Base-by-base conservation (phyloP, 1,284 basidiomycete genomes). In the Naganishia albida region DNA sequence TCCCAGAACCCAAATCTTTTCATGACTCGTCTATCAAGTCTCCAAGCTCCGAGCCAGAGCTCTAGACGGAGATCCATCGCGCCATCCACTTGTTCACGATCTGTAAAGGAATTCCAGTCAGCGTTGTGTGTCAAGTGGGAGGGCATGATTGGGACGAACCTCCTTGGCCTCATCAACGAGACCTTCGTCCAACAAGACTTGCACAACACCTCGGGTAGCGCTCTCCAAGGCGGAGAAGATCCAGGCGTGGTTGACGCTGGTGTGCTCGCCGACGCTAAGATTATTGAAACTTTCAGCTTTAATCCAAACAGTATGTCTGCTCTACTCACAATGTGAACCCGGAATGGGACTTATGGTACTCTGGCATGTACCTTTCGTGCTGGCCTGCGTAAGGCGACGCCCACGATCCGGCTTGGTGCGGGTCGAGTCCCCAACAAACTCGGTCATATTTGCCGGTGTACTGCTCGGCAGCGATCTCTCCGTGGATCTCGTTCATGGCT, bases 151-250 rank as follows among this genome's bases (percentile, higher is more conserved):
- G 6, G 3, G 25, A 57, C 68, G 69, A 30, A 72, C 67, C 63
- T 71, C 50, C 39, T 72, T 72, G 6, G 71, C 71, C 52, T 72
- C 71, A 43, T 72, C 70, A 16, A 72, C 71, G 15, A 72, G 63
- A 40, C 71, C 71, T 34, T 71, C 68, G 34, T 72, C 70, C 28
- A 72, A 64, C 7, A 72, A 60, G 34, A 71, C 46, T 65, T 72
- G 71, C 12, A 72, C 69, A 13, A 67, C 65, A 42, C 71, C 71
- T 50, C 71, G 50, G 20, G 69, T 68, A 10, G 69, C 64, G 2
- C 68, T 69, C 44, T 72, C 69, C 25, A 72, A 62, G 16, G 71
- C 69, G 10, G 65, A 67, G 52, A 68, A 69, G 43, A 71, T 68
- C 71, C 71, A 72, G 49, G 70, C 70, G 53, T 72, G 71, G 42